Evolutionary conservation across 306 rosid species (phyloP), one percentile per base, ranked within the genome.

Genomic region (Acacia confusa): DNA sequence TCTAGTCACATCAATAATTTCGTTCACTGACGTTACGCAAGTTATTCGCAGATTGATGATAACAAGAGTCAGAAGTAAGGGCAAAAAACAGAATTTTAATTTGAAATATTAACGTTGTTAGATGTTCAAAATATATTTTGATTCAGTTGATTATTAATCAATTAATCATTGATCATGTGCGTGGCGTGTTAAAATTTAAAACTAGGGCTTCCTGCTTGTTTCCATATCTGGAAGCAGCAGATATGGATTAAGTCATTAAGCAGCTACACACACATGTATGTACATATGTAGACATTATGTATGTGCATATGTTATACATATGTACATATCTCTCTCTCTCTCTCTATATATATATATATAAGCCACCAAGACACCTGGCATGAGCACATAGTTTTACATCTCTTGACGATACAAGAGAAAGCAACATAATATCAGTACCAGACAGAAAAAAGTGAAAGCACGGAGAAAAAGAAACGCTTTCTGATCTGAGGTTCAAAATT

Each of bases 371-470:
- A 11, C 16, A 4, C 2, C 1, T 25, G 68, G 20, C 20, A 63
- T 28, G 84, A 87, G 86, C 28, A 74, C 79, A 85, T 70, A 75
- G 84, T 86, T 68, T 72, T 75, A 28, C 68, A 58, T 85, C 53
- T 66, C 47, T 70, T 84, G 30, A 50, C 72, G 15, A 17, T 61
- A 67, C 65, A 36, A 85, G 63, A 47, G 84, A 86, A 83, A 88
- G 84, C 52, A 73, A 58, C 16, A 19, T 53, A 41, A 25, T 15
- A 64, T 36, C 58, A 48, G 6, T 48, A 48, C 16, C 55, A 20
- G 25, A 53, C 61, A 81, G 73, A 65, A 36, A 74, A 81, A 81
- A 78, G 84, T 78, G 78, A 73, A 88, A 87, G 86, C 83, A 82
- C 15, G 57, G 38, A 67, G 45, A 30, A 73, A 72, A 50, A 16